These are phyloP conservation scores for Amorphotheca resinae DNA, from an alignment of 495 filamentous ascomycete genomes.

Conservation along the genomic window DNA sequence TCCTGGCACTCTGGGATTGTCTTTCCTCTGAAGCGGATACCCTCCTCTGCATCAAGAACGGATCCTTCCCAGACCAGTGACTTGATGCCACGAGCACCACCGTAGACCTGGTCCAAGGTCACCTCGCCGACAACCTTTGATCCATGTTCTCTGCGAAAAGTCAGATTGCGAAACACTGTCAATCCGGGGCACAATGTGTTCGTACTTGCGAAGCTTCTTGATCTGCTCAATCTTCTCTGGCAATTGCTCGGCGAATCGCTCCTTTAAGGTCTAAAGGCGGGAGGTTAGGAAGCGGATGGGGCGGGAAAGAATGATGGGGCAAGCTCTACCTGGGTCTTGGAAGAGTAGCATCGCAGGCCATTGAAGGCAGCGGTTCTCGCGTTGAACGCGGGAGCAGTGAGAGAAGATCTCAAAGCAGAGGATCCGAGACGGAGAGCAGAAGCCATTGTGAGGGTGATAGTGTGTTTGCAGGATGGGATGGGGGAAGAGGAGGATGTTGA, in stretches of 20 bases:
- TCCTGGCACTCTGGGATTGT: constrained; percentile 98
- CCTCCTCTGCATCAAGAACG: constrained; percentile 95
- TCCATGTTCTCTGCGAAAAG: constrained; percentile 62
- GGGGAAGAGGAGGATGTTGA: constrained; percentile 3
- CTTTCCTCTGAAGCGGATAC: constrained; percentile 96
- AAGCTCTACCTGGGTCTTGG: constrained; percentile 70
- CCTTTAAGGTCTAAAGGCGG: constrained; percentile 74
- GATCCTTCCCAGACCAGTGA: constrained; percentile 98
- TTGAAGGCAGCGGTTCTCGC: constrained; percentile 60
- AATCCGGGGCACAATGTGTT: too few species aligned
- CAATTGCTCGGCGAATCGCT: constrained; percentile 91
- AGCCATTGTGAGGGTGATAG: constrained; percentile 48
- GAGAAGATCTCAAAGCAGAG: constrained; percentile 60
- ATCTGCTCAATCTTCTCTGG: constrained; percentile 97
- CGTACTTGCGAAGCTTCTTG: constrained; percentile 89
- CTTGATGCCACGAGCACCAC: constrained; percentile 98
- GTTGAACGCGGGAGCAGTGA: constrained; percentile 42
- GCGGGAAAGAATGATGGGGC: constrained; percentile 2
- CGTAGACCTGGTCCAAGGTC: constrained; percentile 97
- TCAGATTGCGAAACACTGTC: constrained; percentile 5
- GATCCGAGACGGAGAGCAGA: constrained; percentile 64
- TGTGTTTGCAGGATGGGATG: constrained; percentile 7
- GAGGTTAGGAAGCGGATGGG: constrained; percentile 12
- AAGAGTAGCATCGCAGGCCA: constrained; percentile 67
- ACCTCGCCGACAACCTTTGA: constrained; percentile 93